These are phyloP conservation scores for Arthrobotrys entomopaga DNA, from an alignment of 2,329 filamentous ascomycete genomes.

Conservation along the genomic window DNA sequence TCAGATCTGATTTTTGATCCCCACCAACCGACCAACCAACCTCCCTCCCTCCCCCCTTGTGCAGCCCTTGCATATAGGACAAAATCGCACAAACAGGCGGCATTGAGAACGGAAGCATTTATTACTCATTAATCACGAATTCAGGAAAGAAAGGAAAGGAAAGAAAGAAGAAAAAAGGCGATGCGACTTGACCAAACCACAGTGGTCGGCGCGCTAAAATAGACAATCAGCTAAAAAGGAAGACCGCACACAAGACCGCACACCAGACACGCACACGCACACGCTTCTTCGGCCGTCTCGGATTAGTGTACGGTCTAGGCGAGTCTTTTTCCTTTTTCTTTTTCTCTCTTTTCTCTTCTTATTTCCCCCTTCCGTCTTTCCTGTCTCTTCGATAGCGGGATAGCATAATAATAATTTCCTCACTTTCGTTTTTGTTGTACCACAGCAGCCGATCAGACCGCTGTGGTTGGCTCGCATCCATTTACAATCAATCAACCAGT, in stretches of 20 bases:
- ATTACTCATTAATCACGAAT: background rate
- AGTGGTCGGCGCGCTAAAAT: constrained; percentile 5
- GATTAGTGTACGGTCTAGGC: constrained; percentile 36
- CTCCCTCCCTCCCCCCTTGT: too few species aligned
- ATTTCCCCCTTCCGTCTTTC: constrained; percentile 2
- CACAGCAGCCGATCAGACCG: constrained; percentile 9
- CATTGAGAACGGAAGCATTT: background rate
- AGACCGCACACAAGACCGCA: too few species aligned
- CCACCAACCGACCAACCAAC: too few species aligned
- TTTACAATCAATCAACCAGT: too few species aligned
- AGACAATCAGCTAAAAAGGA: background rate
- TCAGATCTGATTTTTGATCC: too few species aligned
- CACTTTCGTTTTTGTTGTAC: constrained; percentile 9
- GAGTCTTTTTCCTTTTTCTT: constrained; percentile 41
- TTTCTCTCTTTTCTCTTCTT: background rate
- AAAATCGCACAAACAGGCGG: background rate
- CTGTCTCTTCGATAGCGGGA: constrained; percentile 4
- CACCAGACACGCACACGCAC: too few species aligned
- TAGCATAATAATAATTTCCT: too few species aligned
- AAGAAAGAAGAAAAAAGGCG: background rate
- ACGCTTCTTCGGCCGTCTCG: background rate
- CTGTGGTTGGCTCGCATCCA: background rate
- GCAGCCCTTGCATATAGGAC: background rate
- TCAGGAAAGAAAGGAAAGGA: background rate
- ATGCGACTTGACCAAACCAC: constrained; percentile 22